Evolutionary conservation across 228 moss, liverwort and hornwort species (phyloP).

Genomic region (Sphagnum fallax): DNA sequence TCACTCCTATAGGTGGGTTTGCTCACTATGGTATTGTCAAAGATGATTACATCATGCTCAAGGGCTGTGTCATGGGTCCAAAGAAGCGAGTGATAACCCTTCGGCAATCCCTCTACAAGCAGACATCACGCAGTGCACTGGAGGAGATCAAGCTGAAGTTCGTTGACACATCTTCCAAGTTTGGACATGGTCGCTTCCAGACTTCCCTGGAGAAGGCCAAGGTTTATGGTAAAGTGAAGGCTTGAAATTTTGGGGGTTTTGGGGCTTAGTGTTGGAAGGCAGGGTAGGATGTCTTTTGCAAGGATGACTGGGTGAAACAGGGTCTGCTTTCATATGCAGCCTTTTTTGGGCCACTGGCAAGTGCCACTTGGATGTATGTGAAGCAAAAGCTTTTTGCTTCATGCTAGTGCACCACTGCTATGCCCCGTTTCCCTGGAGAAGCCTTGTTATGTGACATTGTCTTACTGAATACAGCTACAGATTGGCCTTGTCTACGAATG

Average conservation of each 20-base stretch:
- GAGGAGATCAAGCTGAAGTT: slow-evolving; percentile 84
- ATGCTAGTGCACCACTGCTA: slow-evolving; percentile 33
- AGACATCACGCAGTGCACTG: slow-evolving; percentile 38
- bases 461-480: too few relatives aligned
- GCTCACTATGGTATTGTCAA: slow-evolving; percentile 69
- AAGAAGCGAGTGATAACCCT: slow-evolving; percentile 51
- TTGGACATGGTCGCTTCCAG: slow-evolving; percentile 61
- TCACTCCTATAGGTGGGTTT: slow-evolving; percentile 66
- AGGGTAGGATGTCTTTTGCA: neutral
- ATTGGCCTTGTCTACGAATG: too few relatives aligned
- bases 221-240: slow-evolving; percentile 48
- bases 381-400: neutral
- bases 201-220: slow-evolving; percentile 44
- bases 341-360: slow-evolving; percentile 24
- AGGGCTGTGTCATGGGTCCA: slow-evolving; percentile 74
- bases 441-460: too few relatives aligned
- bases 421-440: slow-evolving; percentile 10
- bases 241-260: neutral
- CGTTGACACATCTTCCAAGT: slow-evolving; percentile 52
- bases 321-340: slow-evolving; percentile 1
- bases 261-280: neutral
- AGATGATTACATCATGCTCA: slow-evolving; percentile 66
- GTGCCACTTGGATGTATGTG: slow-evolving; percentile 15
- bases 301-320: slow-evolving; percentile 1
- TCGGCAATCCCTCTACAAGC: slow-evolving; percentile 45